phyloP scores from a whole-genome alignment of 129 eudicot species.

The Flaveria brownii region DNA sequence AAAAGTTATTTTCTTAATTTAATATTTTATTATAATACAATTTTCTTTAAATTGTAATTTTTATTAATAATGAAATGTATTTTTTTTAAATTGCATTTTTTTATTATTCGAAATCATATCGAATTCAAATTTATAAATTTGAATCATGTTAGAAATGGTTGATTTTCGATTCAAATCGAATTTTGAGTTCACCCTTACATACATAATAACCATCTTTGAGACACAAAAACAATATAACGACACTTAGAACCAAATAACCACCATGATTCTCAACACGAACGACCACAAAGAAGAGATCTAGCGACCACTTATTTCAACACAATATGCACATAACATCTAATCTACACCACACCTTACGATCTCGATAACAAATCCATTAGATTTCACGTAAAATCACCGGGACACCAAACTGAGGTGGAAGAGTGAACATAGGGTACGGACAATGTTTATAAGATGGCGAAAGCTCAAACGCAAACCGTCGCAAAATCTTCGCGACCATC shows the following conservation, averaged over 20 bases:
- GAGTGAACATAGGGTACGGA: constrained; percentile 39
- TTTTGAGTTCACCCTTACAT: no score
- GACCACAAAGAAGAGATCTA: neutral
- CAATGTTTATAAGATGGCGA: constrained; percentile 60
- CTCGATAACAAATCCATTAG: neutral
- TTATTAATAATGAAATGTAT: no score
- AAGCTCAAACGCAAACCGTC: constrained; percentile 51
- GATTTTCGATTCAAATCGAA: no score
- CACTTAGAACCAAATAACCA: neutral
- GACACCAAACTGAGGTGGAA: constrained; percentile 43
- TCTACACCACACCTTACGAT: neutral
- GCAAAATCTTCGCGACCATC: constrained; percentile 42
- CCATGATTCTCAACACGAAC: neutral
- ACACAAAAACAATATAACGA: neutral
- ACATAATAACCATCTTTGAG: no score
- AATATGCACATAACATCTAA: neutral
- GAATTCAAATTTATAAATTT: no score
- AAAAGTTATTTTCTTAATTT: no score
- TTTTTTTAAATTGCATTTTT: no score
- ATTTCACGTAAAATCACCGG: neutral
- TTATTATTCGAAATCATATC: no score
- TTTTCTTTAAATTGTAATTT: no score
- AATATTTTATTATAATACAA: no score
- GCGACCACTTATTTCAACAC: neutral
- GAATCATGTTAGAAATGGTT: no score